Base-by-base conservation (phyloP, 345 rosid species). In the Ceriops tagal region DNA sequence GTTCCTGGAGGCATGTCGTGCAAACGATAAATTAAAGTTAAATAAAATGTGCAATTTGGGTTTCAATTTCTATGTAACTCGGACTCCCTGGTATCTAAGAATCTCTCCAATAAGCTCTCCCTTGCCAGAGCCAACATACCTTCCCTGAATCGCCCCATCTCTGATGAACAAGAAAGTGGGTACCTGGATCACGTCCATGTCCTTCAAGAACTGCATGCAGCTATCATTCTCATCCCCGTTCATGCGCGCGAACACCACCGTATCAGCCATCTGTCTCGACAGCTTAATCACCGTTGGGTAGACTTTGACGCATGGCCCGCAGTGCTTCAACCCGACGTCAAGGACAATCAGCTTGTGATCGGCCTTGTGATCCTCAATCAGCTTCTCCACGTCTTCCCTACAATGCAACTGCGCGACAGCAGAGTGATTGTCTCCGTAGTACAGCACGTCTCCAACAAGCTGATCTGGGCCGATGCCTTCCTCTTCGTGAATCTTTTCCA, bases 81-180 rank as follows among this genome's bases (percentile, higher is more conserved):
- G 90, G 71, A 93, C 95, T 0, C 96, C 98, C 70, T 89, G 89
- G 83, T 93, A 91, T 77, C 92, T 85, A 22, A 93, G 88, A 68
- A 89, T 88, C 72, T 93, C 97, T 2, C 98, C 98, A 18, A 88
- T 88, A 58, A 93, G 96, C 79, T 93, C 98, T 22, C 98, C 98
- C 80, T 86, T 91, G 18, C 98, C 95, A 1, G 98, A 91, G 13
- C 98, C 97, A 31, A 91, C 98, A 39, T 91, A 87, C 77, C 97
- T 84, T 24, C 97, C 97, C 58, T 83, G 2, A 39, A 91, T 91
- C 71, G 85, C 62, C 0, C 96, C 98, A 19, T 85, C 84, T 70
- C 91, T 80, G 49, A 93, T 91, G 78, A 93, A 93, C 84, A 91
- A 79, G 75, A 91, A 91, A 6, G 97, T 91, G 0, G 95, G 98